Conservation (phyloP, 2,329 filamentous ascomycete species). For the Colletotrichum sp. region DNA sequence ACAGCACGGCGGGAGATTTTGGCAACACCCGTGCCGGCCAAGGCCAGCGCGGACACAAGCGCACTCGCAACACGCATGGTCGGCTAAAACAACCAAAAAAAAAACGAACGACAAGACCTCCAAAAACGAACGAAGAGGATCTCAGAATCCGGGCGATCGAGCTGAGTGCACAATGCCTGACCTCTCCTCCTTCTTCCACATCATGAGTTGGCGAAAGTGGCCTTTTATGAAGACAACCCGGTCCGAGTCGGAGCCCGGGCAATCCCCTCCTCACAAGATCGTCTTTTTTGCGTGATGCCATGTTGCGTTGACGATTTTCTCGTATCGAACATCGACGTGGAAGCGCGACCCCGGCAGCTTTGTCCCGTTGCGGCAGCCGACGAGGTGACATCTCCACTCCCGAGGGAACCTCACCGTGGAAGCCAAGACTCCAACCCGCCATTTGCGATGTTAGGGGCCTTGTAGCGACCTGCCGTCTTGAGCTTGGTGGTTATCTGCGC, state of each 20-base stretch:
- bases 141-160: background rate
- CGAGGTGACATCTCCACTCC: background rate
- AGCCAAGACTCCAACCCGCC: conserved; percentile 1
- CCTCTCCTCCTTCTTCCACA: background rate
- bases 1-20: conserved; percentile 1
- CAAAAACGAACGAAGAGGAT: background rate
- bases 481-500: background rate
- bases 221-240: background rate
- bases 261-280: background rate
- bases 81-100: background rate
- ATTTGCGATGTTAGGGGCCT: background rate
- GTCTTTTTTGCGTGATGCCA: background rate
- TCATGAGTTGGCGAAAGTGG: background rate
- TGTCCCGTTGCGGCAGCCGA: conserved; percentile 8
- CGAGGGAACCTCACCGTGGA: background rate
- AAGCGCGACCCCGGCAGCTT: background rate
- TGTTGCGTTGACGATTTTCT: conserved; percentile 2
- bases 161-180: background rate
- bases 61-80: conserved; percentile 9
- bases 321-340: background rate
- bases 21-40: conserved; percentile 6
- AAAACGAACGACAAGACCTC: background rate
- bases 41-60: conserved; percentile 10
- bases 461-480: conserved; percentile 15
- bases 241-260: background rate